Evolutionary conservation across 495 filamentous ascomycete species (phyloP), one percentile per base, ranked within the genome.

Genomic region (Collariella sp.): DNA sequence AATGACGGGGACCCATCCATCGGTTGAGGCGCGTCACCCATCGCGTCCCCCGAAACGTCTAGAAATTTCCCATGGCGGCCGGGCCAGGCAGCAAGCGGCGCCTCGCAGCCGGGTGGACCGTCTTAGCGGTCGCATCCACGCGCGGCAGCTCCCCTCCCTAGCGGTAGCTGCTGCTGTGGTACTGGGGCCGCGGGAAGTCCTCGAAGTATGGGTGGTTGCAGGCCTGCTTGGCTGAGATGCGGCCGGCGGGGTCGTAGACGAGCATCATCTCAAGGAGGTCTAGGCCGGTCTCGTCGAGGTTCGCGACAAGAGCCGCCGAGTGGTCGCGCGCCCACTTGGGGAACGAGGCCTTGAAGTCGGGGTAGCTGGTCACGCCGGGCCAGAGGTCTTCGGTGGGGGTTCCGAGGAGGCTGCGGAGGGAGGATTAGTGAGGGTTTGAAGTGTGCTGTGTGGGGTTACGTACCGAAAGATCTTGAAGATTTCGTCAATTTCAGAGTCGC

Each of bases 381-480:
- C 93, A 99, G 46, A 82, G 75, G 2, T 82, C 72, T 63, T 99
- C 93, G 39, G 84, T 83, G 3, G 93, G 93, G 6, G 93, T 99
- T 58, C 94, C 94, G 43, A 97, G 82, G 24, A 95, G 71, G 50
- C 93, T 95, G 63, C 13, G 49, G 13, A 48, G 12, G 35, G 36
- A 16, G 11, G 5, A 9, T 31, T 19, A 40, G 46, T n/a, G n/a
- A n/a, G n/a, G n/a, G n/a, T 3, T 54, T 60, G 29, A 58, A 47
- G 31, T 35, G 3, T 24, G 18, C 7, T 23, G 36, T 40, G 56
- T 6, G 50, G 48, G 36, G 46, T 49, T 33, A 70, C 82, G 60
- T 73, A 93, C 89, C 84, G 80, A 83, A 99, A 99, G 61, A 97
- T 99, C 73, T 95, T 97, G 78, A 97, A 97, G 62, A 99, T 97